Conservation (phyloP, 805 yeast genomes). For the Teunomyces panamensis region DNA sequence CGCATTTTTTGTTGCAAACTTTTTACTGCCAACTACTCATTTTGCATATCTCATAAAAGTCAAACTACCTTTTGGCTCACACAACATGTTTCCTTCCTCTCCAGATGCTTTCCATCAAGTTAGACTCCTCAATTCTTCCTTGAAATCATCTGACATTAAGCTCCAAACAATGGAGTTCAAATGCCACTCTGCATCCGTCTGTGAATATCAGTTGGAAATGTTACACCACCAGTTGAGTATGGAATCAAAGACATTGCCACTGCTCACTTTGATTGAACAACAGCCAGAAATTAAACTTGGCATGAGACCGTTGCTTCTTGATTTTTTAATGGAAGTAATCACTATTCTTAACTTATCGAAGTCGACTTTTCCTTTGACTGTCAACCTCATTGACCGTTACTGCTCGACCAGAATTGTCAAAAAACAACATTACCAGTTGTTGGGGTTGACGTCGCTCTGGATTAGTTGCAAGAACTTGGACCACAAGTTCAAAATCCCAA, state of each 20-base stretch:
- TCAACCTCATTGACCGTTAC: constrained; percentile 42
- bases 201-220: constrained; percentile 47
- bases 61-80: neutral
- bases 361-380: constrained; percentile 44
- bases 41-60: neutral
- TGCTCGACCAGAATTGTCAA: constrained; percentile 44
- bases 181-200: constrained; percentile 41
- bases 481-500: constrained; percentile 56
- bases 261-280: constrained; percentile 36
- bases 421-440: constrained; percentile 44
- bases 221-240: constrained; percentile 29
- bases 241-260: constrained; percentile 20
- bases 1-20: constrained; percentile 2
- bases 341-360: constrained; percentile 39
- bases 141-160: constrained; percentile 39
- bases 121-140: constrained; percentile 27
- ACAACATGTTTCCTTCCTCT: constrained; percentile 13
- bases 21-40: constrained; percentile 1
- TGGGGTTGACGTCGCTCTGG: constrained; percentile 45
- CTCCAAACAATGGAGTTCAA: constrained; percentile 47
- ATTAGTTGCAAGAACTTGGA: constrained; percentile 47
- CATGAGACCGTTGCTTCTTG: constrained; percentile 43
- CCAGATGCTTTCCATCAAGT: constrained; percentile 35
- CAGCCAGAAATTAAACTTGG: constrained; percentile 45
- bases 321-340: constrained; percentile 44